Evolutionary conservation across 2,329 filamentous ascomycete genomes (phyloP).

Genomic region (Ramichloridium luteum): DNA sequence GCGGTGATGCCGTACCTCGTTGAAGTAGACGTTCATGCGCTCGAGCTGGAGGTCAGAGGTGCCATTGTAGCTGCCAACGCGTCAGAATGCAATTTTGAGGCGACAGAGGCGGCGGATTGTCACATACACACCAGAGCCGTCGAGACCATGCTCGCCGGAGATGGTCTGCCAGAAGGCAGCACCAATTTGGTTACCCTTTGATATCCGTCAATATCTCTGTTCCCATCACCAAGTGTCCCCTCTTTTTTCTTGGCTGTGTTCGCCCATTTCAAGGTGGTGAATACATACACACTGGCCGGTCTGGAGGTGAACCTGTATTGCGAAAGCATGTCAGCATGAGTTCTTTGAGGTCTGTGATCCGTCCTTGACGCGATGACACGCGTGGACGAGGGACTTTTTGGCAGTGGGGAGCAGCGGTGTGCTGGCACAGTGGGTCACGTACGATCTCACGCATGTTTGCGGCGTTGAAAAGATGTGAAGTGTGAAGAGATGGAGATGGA

Average conservation of each 20-base stretch:
- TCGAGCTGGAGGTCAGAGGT: slow-evolving; percentile 98
- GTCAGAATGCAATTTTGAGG: slow-evolving; percentile 16
- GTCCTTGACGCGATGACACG: slow-evolving; percentile 32
- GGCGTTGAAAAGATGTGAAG: slow-evolving; percentile 4
- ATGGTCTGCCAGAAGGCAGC: slow-evolving; percentile 84
- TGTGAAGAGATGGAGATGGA: slow-evolving; percentile 5
- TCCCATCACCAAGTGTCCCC: slow-evolving; percentile 16
- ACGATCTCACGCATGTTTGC: slow-evolving; percentile 58
- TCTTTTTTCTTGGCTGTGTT: slow-evolving; percentile 3
- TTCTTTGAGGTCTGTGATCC: slow-evolving; percentile 32
- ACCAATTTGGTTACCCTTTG: slow-evolving; percentile 99
- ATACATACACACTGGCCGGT: slow-evolving; percentile 94
- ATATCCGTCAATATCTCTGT: slow-evolving; percentile 14
- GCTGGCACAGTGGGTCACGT: slow-evolving; percentile 31
- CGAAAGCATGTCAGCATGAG: slow-evolving; percentile 43
- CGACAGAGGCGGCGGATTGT: not conserved
- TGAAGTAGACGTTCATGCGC: slow-evolving; percentile 99
- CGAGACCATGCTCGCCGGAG: slow-evolving; percentile 74
- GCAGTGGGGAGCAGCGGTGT: slow-evolving; percentile 14
- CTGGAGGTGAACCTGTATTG: slow-evolving; percentile 87
- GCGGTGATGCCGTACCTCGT: slow-evolving; percentile 53
- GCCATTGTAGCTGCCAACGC: slow-evolving; percentile 68
- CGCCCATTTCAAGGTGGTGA: slow-evolving; percentile 4
- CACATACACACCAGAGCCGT: slow-evolving; percentile 88
- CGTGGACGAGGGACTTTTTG: slow-evolving; percentile 20